A percentile compares a stretch with the other conserved stretches of the same genome.
Evolutionary conservation across 2,329 filamentous ascomycete genomes (phyloP).

Genomic region (Aspergillus uvarum): DNA sequence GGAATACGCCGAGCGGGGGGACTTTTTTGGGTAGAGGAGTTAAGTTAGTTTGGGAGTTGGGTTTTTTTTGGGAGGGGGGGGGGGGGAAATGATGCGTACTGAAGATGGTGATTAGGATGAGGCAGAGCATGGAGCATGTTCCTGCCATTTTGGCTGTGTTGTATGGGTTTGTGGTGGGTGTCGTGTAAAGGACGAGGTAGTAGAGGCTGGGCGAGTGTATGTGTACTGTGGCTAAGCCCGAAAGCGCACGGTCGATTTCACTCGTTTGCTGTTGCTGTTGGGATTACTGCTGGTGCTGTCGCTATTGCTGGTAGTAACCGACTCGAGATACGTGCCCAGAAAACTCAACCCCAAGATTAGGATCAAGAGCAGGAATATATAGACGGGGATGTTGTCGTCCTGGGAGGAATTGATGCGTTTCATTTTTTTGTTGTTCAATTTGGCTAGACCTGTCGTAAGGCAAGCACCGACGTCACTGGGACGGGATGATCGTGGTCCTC

Average conservation of each 20-base stretch:
- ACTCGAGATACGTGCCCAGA: slow-evolving; percentile 21
- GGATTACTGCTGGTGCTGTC: too few species aligned
- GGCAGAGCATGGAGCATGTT: slow-evolving; percentile 39
- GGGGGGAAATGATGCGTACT: slow-evolving; percentile 35
- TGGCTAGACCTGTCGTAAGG: neutral
- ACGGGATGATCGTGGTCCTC: neutral
- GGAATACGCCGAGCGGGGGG: slow-evolving; percentile 64
- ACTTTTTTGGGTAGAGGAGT: slow-evolving; percentile 54
- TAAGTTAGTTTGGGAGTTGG: neutral
- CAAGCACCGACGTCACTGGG: slow-evolving; percentile 21
- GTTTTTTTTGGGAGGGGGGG: neutral
- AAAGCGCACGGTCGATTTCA: slow-evolving; percentile 4
- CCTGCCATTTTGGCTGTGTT: slow-evolving; percentile 29
- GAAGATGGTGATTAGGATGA: slow-evolving; percentile 50
- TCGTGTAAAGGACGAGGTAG: neutral
- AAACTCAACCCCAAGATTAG: slow-evolving; percentile 28
- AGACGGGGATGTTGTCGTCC: slow-evolving; percentile 28
- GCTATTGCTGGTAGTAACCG: neutral
- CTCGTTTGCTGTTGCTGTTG: slow-evolving; percentile 11
- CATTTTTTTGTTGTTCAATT: too few species aligned
- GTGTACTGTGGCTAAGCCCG: neutral
- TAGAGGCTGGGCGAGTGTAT: too few species aligned
- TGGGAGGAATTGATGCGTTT: slow-evolving; percentile 25
- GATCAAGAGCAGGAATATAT: slow-evolving; percentile 30
- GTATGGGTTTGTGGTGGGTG: neutral